A percentile compares a stretch with the other conserved stretches of the same genome.
These are phyloP conservation scores for Paramecium tetraurelia DNA, from an alignment of 73 alveolate species.

Conservation along the genomic window DNA sequence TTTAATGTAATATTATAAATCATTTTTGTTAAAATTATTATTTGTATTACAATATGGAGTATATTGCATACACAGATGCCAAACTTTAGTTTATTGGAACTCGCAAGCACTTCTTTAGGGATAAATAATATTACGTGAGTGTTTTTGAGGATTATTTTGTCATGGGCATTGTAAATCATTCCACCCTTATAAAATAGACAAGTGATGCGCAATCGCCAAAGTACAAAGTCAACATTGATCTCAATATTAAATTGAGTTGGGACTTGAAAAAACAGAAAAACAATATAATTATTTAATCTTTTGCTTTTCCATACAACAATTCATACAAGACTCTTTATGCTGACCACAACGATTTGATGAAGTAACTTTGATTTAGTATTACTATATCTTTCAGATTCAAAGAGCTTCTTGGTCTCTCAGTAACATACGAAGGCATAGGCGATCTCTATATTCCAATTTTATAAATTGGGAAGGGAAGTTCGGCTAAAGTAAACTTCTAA, in stretches of 20 bases:
- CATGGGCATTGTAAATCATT: neutral
- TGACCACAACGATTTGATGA: neutral
- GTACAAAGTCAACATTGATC: neutral
- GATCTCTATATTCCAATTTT: neutral
- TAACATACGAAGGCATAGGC: neutral
- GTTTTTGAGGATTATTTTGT: slow-evolving; percentile 20
- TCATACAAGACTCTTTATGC: neutral
- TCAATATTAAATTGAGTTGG: neutral
- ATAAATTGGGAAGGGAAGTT: slow-evolving; percentile 16
- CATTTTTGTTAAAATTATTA: neutral
- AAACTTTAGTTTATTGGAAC: slow-evolving; percentile 1
- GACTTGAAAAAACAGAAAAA: neutral
- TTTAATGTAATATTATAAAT: neutral
- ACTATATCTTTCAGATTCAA: neutral
- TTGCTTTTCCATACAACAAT: neutral
- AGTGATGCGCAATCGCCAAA: neutral
- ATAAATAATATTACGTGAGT: neutral
- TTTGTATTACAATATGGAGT: neutral
- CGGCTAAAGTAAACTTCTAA: neutral
- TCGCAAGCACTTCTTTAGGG: slow-evolving; percentile 9
- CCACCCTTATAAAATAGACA: neutral
- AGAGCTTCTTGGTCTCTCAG: neutral
- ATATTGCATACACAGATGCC: slow-evolving; percentile 1
- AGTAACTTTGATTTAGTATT: neutral
- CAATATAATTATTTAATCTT: neutral